phyloP scores from a whole-genome alignment of 352 stramenopile species.

The Phytophthora ramorum region DNA sequence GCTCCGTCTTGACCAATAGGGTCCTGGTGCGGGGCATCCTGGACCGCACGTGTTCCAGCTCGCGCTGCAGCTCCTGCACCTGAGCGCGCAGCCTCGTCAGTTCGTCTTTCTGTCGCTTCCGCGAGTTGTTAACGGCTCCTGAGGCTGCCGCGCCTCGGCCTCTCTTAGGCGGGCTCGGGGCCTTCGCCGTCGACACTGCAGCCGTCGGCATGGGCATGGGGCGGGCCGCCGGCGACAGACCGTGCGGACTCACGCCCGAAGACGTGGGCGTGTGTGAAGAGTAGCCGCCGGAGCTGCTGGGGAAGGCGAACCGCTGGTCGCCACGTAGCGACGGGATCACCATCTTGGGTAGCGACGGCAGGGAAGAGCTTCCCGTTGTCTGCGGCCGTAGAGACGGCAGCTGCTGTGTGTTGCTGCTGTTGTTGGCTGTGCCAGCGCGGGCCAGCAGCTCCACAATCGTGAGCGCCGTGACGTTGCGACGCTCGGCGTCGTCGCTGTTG shows the following conservation, averaged over 20 bases:
- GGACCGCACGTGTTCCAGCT: slow-evolving; percentile 47
- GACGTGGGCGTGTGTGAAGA: slow-evolving; percentile 19
- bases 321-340: slow-evolving; percentile 34
- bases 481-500: slow-evolving; percentile 43
- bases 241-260: slow-evolving; percentile 11
- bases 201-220: slow-evolving; percentile 11
- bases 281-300: slow-evolving; percentile 18
- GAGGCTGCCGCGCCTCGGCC: slow-evolving; percentile 5
- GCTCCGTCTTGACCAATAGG: slow-evolving; percentile 9
- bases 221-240: slow-evolving; percentile 14
- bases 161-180: slow-evolving; percentile 26
- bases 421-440: slow-evolving; percentile 16
- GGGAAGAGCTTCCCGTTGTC: slow-evolving; percentile 14
- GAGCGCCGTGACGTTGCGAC: slow-evolving; percentile 45
- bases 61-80: slow-evolving; percentile 64
- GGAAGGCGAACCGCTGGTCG: slow-evolving; percentile 30
- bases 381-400: slow-evolving; percentile 37
- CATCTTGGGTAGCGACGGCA: slow-evolving; percentile 50
- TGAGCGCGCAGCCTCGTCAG: slow-evolving; percentile 53
- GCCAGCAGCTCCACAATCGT: slow-evolving; percentile 52
- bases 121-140: slow-evolving; percentile 49
- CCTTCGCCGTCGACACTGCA: too few relatives aligned
- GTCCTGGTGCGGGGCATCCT: slow-evolving; percentile 29
- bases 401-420: slow-evolving; percentile 22
- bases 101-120: slow-evolving; percentile 68